Percentiles rank a stretch among this genome's conserved stretches.
Evolutionary conservation across 495 filamentous ascomycete species (phyloP).

Genomic region (Achaetomiella virescens): DNA sequence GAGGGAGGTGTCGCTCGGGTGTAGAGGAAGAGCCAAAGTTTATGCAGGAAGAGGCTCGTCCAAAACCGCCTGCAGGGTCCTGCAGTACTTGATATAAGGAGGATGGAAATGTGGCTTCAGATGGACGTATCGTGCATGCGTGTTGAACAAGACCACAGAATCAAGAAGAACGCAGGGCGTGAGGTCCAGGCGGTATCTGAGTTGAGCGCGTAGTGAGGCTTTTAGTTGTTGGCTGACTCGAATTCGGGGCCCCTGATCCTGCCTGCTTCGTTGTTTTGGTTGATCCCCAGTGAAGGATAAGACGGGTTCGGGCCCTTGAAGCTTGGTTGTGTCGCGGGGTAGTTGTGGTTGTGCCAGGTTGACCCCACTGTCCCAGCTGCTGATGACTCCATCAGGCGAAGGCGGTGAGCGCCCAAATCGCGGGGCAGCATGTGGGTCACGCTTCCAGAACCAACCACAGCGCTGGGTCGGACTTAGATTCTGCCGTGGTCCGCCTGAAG

Average conservation of each 20-base stretch:
- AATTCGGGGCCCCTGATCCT: too few relatives aligned
- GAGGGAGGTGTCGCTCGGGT: neutral
- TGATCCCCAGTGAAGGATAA: too few relatives aligned
- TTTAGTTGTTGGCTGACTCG: too few relatives aligned
- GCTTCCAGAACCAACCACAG: slow-evolving; percentile 14
- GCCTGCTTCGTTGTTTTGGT: too few relatives aligned
- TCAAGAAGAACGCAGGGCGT: too few relatives aligned
- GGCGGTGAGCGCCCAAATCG: slow-evolving; percentile 19
- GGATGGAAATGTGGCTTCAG: too few relatives aligned
- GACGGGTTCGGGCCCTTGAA: too few relatives aligned
- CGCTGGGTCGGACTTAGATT: slow-evolving; percentile 23
- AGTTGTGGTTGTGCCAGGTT: slow-evolving; percentile 9
- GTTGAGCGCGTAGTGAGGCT: too few relatives aligned
- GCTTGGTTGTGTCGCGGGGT: slow-evolving; percentile 14
- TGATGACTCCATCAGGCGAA: slow-evolving; percentile 11
- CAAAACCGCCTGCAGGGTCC: neutral
- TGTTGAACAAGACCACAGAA: too few relatives aligned
- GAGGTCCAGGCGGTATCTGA: too few relatives aligned
- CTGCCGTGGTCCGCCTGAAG: slow-evolving; percentile 23
- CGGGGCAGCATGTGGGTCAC: slow-evolving; percentile 6
- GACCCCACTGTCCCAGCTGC: slow-evolving; percentile 11
- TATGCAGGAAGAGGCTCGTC: neutral
- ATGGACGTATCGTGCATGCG: too few relatives aligned
- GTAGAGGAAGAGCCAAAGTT: neutral
- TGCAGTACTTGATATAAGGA: neutral